phyloP scores from a whole-genome alignment of 805 yeast genomes.

The Barnettozyma populi region DNA sequence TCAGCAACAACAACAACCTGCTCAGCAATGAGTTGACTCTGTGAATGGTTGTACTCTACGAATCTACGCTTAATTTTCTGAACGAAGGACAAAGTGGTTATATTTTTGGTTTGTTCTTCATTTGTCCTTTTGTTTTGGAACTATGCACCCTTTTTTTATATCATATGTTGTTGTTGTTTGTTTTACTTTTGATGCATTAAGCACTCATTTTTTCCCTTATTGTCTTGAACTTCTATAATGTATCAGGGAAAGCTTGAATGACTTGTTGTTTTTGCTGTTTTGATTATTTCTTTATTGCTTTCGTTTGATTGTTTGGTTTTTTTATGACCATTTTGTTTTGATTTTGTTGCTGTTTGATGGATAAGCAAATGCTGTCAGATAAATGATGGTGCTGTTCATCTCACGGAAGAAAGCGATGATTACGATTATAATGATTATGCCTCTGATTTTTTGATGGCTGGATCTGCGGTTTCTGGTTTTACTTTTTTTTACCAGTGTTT shows the following conservation, averaged over 20 bases:
- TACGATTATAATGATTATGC: constrained; percentile 1
- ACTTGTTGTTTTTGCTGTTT: neutral
- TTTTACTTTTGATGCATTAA: neutral
- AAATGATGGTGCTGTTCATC: neutral
- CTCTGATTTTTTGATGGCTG: neutral
- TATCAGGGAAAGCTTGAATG: neutral
- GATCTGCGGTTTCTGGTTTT: constrained; percentile 2
- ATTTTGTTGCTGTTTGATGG: neutral
- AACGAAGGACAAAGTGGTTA: neutral
- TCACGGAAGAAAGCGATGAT: neutral
- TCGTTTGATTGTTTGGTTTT: neutral
- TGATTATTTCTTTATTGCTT: neutral
- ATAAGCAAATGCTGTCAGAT: neutral
- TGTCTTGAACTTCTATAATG: neutral
- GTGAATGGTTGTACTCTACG: neutral
- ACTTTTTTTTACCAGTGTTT: constrained; percentile 1
- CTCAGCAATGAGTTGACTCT: constrained; percentile 10
- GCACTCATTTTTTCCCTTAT: neutral
- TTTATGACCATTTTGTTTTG: neutral
- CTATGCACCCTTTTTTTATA: neutral
- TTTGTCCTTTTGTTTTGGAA: neutral
- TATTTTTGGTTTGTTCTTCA: too few species aligned
- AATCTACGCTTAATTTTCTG: neutral
- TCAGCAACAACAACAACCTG: constrained; percentile 10
- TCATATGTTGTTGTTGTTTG: neutral